Evolutionary conservation across 345 rosid species (phyloP), one percentile per base, ranked within the genome.

Genomic region (Gossypium thurberi): DNA sequence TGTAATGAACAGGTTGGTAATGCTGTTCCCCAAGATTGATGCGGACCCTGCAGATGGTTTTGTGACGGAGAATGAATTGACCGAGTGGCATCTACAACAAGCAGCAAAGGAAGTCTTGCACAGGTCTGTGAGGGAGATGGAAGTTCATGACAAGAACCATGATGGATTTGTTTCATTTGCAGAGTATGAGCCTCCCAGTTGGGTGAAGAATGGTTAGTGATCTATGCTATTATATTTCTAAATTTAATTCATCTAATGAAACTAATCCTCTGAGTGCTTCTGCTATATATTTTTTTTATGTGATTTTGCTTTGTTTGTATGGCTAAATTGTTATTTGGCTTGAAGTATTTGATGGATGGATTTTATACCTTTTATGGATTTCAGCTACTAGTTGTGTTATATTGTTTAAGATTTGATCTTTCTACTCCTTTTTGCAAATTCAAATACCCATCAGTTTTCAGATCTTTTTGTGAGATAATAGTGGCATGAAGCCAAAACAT

Each of bases 21-120:
- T 85, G 82, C 80, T 92, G 77, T 96, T 91, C 78, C 99, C 98
- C 1, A 91, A 88, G 89, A 89, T 96, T 68, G 99, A 96, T 80
- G 86, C 87, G 77, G 84, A 82, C 57, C 98, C 97, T 10, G 64
- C 72, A 10, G 98, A 96, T 82, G 96, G 98, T 55, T 87, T 75
- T 71, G 87, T 93, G 71, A 83, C 76, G 48, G 91, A 86, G 88
- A 78, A 81, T 53, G 99, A 96, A 79, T 82, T 96, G 87, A 93
- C 90, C 20, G 87, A 91, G 18, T 96, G 98, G 98, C 87, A 86
- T 71, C 65, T 88, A 84, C 89, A 79, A 73, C 96, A 91, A 77
- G 80, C 98, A 58, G 81, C 44, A 70, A 87, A 73, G 79, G 99
- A 96, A 82, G 90, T 87, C 21, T 53, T 93, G 81, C 95, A 93